phyloP scores from a whole-genome alignment of 176 grass and related monocot genomes.

The Phyllostachys edulis region DNA sequence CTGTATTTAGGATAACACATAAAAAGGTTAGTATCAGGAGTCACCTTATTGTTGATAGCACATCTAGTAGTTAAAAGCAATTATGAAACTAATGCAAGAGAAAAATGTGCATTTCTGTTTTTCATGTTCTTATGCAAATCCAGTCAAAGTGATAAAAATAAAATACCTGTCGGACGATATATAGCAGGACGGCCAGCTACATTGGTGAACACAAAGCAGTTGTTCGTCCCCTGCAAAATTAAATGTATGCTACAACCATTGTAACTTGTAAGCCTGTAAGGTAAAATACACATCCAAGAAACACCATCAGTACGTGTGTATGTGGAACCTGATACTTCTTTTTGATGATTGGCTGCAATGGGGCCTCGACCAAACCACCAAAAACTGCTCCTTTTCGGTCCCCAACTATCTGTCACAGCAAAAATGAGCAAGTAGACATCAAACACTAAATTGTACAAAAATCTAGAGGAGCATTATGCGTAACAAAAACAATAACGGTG shows the following conservation, averaged over 20 bases:
- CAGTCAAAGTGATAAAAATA: constrained; percentile 8
- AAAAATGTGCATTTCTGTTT: background rate
- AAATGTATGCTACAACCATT: constrained; percentile 11
- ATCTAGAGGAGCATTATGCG: background rate
- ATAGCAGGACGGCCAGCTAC: constrained; percentile 66
- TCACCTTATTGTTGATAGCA: background rate
- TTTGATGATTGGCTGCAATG: constrained; percentile 82
- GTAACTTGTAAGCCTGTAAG: background rate
- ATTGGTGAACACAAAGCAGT: constrained; percentile 88
- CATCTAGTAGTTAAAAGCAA: background rate
- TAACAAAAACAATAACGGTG: background rate
- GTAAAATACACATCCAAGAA: constrained; percentile 21
- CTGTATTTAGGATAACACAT: background rate
- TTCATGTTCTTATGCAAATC: background rate
- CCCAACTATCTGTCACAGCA: constrained; percentile 64
- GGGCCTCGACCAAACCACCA: constrained; percentile 89
- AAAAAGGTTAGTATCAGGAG: background rate
- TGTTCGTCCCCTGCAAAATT: constrained; percentile 72
- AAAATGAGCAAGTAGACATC: background rate
- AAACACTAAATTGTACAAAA: constrained; percentile 16
- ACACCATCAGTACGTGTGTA: background rate
- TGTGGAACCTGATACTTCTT: constrained; percentile 87
- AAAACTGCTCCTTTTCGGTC: constrained; percentile 90
- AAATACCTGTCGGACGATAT: constrained; percentile 82
- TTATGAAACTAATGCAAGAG: background rate